A percentile compares a stretch with the other conserved stretches of the same genome.
phyloP scores from a whole-genome alignment of 2,329 filamentous ascomycete species.

The Oidium heveae region DNA sequence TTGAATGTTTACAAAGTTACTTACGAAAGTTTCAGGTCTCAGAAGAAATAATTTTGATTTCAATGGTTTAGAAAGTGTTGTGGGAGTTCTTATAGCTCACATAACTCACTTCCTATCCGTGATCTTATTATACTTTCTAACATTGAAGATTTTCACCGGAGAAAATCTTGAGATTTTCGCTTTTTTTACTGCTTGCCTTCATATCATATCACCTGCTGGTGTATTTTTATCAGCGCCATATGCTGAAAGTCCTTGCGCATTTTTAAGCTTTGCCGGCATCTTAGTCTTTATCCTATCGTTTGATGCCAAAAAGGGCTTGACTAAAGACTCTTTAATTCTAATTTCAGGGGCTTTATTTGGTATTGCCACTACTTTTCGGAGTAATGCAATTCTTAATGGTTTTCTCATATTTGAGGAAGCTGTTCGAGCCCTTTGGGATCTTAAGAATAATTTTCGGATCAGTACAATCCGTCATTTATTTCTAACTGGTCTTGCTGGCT shows the following conservation, averaged over 20 bases:
- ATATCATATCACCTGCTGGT: slow-evolving; percentile 68
- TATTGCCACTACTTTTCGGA: slow-evolving; percentile 46
- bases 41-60: slow-evolving; percentile 2
- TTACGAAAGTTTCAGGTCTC: neutral
- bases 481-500: slow-evolving; percentile 38
- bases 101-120: slow-evolving; percentile 53
- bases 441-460: slow-evolving; percentile 19
- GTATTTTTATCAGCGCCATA: slow-evolving; percentile 77
- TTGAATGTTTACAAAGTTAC: neutral
- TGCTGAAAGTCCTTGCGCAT: slow-evolving; percentile 53
- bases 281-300: slow-evolving; percentile 35
- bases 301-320: slow-evolving; percentile 6
- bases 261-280: slow-evolving; percentile 51
- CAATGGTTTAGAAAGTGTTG: slow-evolving; percentile 19
- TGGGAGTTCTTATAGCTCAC: slow-evolving; percentile 45
- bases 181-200: slow-evolving; percentile 44
- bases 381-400: slow-evolving; percentile 70
- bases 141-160: slow-evolving; percentile 26
- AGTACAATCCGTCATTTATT: slow-evolving; percentile 25
- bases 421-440: slow-evolving; percentile 25
- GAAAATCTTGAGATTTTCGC: slow-evolving; percentile 21
- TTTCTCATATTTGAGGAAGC: slow-evolving; percentile 34
- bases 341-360: slow-evolving; percentile 45
- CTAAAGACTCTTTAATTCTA: slow-evolving; percentile 25
- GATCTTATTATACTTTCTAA: slow-evolving; percentile 43